phyloP scores from a whole-genome alignment of 768 basidiomycete species.

The Lenzites betulinus region DNA sequence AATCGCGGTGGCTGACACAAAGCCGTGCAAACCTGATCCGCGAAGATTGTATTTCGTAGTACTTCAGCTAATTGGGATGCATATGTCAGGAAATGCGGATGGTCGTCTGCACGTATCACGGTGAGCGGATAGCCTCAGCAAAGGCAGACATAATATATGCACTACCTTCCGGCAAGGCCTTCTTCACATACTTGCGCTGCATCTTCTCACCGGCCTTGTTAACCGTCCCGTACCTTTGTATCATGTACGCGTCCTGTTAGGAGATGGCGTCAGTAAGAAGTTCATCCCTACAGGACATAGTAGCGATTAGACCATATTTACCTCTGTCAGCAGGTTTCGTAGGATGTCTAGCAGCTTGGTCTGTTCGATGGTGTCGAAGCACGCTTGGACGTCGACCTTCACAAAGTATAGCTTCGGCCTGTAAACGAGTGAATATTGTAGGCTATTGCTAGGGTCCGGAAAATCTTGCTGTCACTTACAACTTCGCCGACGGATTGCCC shows the following conservation, averaged over 20 bases:
- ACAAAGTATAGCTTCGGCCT: constrained; percentile 94
- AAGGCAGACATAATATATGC: not conserved
- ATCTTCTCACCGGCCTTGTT: constrained; percentile 56
- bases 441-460: no score
- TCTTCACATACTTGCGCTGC: constrained; percentile 56
- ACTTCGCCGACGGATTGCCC: constrained; percentile 40
- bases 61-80: constrained; percentile 67
- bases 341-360: constrained; percentile 79
- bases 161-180: constrained; percentile 69
- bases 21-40: constrained; percentile 68
- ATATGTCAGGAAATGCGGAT: constrained; percentile 69
- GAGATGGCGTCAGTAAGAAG: not conserved
- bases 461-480: constrained; percentile 62
- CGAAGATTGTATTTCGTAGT: constrained; percentile 77
- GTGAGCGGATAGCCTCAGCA: not conserved
- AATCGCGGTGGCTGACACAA: not conserved
- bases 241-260: constrained; percentile 66
- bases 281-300: no score
- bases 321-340: constrained; percentile 71
- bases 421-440: not conserved
- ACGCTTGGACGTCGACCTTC: constrained; percentile 94
- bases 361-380: constrained; percentile 96
- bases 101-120: constrained; percentile 55
- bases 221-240: constrained; percentile 72
- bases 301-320: constrained; percentile 27